Evolutionary conservation across 2,329 filamentous ascomycete genomes (phyloP).

Genomic region (Rutstroemia sp.): DNA sequence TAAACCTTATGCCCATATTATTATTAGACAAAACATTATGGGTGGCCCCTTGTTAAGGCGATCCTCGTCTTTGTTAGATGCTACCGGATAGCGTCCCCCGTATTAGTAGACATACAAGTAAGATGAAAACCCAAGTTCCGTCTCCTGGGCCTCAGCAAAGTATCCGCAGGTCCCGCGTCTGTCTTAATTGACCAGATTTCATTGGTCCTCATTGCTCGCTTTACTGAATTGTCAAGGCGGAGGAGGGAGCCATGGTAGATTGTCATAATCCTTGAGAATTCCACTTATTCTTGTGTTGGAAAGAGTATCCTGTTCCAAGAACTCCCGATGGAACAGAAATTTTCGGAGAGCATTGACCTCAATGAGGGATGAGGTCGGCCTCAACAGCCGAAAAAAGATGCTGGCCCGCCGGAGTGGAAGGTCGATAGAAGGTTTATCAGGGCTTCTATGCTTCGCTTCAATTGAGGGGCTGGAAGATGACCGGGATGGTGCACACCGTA

Average conservation of each 20-base stretch:
- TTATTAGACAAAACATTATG: not conserved
- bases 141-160: slow-evolving; percentile 3
- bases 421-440: not conserved
- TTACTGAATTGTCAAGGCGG: not conserved
- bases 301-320: slow-evolving; percentile 1
- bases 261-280: slow-evolving; percentile 5
- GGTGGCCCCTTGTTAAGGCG: slow-evolving; percentile 1
- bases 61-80: slow-evolving; percentile 7
- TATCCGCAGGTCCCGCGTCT: slow-evolving; percentile 5
- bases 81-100: slow-evolving; percentile 8
- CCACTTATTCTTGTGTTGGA: not conserved
- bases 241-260: slow-evolving; percentile 1
- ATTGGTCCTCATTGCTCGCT: not conserved
- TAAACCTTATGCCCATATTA: not conserved
- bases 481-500: not conserved
- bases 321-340: not conserved
- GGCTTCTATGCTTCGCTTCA: not conserved
- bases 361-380: slow-evolving; percentile 4
- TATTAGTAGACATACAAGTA: slow-evolving; percentile 3
- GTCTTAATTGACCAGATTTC: not conserved
- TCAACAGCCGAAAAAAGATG: not conserved
- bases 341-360: slow-evolving; percentile 7
- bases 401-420: not conserved
- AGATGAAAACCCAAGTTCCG: slow-evolving; percentile 6
- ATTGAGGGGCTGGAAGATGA: not conserved